A percentile compares a stretch with the other conserved stretches of the same genome.
These are phyloP conservation scores for Fusarium scirpi DNA, from an alignment of 2,329 filamentous ascomycete genomes.

Conservation along the genomic window DNA sequence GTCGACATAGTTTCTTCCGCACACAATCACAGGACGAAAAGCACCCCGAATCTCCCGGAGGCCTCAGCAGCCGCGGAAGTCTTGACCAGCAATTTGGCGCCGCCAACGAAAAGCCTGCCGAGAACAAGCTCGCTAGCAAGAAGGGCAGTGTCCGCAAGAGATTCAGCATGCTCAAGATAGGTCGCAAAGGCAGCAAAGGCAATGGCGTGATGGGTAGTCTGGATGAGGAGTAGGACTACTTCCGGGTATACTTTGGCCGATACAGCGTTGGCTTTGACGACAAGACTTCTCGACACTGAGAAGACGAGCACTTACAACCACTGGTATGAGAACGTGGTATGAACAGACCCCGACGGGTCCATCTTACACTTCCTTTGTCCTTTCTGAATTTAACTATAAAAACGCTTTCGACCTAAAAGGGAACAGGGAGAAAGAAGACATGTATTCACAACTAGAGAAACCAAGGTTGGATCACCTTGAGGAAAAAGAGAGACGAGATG, in stretches of 20 bases:
- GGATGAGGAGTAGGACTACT: slow-evolving; percentile 64
- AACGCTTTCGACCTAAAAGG: slow-evolving; percentile 1
- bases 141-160: slow-evolving; percentile 79
- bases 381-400: slow-evolving; percentile 24
- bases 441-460: slow-evolving; percentile 26
- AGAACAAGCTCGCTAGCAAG: slow-evolving; percentile 56
- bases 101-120: slow-evolving; percentile 42
- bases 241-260: slow-evolving; percentile 49
- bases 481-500: background rate
- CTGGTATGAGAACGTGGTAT: slow-evolving; percentile 11
- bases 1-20: slow-evolving; percentile 61
- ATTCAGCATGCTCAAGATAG: slow-evolving; percentile 81
- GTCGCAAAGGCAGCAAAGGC: slow-evolving; percentile 73
- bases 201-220: slow-evolving; percentile 65
- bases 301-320: slow-evolving; percentile 17
- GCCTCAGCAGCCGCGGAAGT: slow-evolving; percentile 46
- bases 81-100: slow-evolving; percentile 47
- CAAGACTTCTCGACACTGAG: slow-evolving; percentile 16
- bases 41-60: slow-evolving; percentile 42
- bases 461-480: slow-evolving; percentile 29
- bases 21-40: slow-evolving; percentile 51
- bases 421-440: slow-evolving; percentile 8
- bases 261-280: slow-evolving; percentile 43
- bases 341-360: slow-evolving; percentile 13
- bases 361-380: slow-evolving; percentile 18